phyloP scores from a whole-genome alignment of 805 yeast species.

The Candida takata region DNA sequence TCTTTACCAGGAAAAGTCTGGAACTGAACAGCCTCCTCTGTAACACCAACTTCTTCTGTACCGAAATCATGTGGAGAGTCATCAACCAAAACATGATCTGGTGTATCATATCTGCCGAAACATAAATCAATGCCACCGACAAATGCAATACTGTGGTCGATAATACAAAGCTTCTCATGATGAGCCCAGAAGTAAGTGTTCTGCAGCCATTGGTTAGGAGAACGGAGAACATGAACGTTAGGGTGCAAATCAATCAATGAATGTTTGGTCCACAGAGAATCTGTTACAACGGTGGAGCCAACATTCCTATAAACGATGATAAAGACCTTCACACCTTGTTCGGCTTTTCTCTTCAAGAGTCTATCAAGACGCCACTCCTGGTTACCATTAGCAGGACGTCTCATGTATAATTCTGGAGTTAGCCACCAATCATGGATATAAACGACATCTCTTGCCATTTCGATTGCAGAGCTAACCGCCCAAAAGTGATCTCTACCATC shows the following conservation, averaged over 20 bases:
- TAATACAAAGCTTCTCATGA: constrained; percentile 84
- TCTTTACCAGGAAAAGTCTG: constrained; percentile 93
- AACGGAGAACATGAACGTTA: constrained; percentile 83
- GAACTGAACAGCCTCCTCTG: constrained; percentile 36
- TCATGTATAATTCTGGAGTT: constrained; percentile 84
- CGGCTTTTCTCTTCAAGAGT: constrained; percentile 80
- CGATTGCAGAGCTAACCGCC: constrained; percentile 89
- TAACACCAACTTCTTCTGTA: constrained; percentile 21
- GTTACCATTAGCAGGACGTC: constrained; percentile 93
- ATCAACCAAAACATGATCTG: constrained; percentile 86
- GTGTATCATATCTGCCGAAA: constrained; percentile 93
- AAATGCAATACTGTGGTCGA: constrained; percentile 85
- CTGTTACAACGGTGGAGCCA: constrained; percentile 87
- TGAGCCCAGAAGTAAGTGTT: constrained; percentile 98
- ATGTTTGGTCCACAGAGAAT: constrained; percentile 91
- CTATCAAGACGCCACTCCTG: constrained; percentile 93
- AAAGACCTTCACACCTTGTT: constrained; percentile 89
- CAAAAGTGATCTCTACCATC: constrained; percentile 95
- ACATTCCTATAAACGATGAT: constrained; percentile 91
- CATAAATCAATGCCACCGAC: constrained; percentile 95
- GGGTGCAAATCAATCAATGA: constrained; percentile 79
- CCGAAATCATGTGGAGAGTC: constrained; percentile 42
- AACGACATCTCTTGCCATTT: constrained; percentile 88
- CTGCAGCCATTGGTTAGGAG: constrained; percentile 92
- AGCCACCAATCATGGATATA: constrained; percentile 99